Evolutionary conservation across 192 early-diverging fungal species (phyloP).

Genomic region (Spizellomyces punctatus): DNA sequence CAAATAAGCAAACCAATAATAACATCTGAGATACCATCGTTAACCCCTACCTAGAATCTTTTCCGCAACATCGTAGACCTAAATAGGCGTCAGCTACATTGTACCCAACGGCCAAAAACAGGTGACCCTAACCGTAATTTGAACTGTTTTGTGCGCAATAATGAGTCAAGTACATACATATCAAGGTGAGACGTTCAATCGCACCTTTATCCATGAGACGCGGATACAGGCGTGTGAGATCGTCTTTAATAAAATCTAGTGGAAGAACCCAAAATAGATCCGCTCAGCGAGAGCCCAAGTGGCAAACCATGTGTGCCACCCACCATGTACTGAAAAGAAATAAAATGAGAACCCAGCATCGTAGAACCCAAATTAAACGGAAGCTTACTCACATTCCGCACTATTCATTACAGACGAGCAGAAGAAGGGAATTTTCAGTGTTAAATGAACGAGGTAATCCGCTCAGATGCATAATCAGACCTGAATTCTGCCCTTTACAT

Average conservation of each 20-base stretch:
- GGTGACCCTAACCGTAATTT: neutral
- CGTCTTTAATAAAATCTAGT: conserved; percentile 76
- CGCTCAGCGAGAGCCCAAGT: no score
- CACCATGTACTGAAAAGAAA: conserved; percentile 14
- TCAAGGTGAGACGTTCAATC: neutral
- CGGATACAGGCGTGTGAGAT: conserved; percentile 77
- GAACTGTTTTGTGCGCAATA: conserved; percentile 1
- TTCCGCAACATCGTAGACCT: conserved; percentile 78
- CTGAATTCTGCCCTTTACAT: no score
- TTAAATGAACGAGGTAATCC: no score
- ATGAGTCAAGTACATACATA: no score
- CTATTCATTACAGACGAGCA: neutral
- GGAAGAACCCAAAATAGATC: no score
- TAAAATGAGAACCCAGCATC: conserved; percentile 56
- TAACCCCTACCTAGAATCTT: conserved; percentile 58
- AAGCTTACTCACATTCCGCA: conserved; percentile 15
- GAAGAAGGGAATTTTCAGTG: no score
- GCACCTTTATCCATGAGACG: conserved; percentile 50
- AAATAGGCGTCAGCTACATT: neutral
- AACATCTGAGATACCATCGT: neutral
- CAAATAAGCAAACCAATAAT: neutral
- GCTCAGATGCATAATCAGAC: no score
- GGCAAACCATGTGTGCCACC: no score
- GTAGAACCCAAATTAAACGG: neutral
- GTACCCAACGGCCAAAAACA: neutral